Evolutionary conservation across 2,329 filamentous ascomycete genomes (phyloP).

Genomic region (Ascocoryne sarcoides): DNA sequence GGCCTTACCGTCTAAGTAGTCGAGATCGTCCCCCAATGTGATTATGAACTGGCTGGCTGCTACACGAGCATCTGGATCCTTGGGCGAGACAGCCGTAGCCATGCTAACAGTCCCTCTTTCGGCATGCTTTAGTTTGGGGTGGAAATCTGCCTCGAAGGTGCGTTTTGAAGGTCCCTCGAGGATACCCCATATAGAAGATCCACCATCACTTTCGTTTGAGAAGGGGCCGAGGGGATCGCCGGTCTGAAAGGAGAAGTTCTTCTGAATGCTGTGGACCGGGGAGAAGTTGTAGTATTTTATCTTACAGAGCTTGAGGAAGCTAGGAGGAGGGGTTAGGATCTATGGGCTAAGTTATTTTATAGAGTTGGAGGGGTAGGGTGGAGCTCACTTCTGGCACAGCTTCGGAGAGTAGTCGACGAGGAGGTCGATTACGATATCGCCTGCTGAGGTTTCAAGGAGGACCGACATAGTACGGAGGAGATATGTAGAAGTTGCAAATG

Average conservation of each 20-base stretch:
- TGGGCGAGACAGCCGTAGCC: conserved; percentile 74
- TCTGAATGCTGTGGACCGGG: conserved; percentile 84
- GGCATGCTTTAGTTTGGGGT: conserved; percentile 78
- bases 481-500: too few species aligned
- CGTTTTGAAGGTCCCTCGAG: conserved; percentile 61
- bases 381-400: conserved; percentile 87
- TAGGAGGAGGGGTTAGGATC: conserved; percentile 46
- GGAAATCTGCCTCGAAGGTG: conserved; percentile 76
- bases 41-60: conserved; percentile 92
- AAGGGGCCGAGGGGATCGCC: conserved; percentile 88
- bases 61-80: conserved; percentile 71
- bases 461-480: too few species aligned
- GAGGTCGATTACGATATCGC: conserved; percentile 92
- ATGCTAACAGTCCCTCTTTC: conserved; percentile 93
- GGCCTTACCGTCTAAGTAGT: conserved; percentile 88
- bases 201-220: conserved; percentile 79
- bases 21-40: conserved; percentile 79
- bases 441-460: conserved; percentile 82
- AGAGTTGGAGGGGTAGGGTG: conserved; percentile 8
- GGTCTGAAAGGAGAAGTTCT: conserved; percentile 92
- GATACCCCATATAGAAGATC: conserved; percentile 85
- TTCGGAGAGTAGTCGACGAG: conserved; percentile 82
- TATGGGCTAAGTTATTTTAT: conserved; percentile 41
- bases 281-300: conserved; percentile 99
- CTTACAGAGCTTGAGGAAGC: conserved; percentile 98